Evolutionary conservation across 1,284 basidiomycete genomes (phyloP), one percentile per base, ranked within the genome.

Genomic region (Marasmius sp.): DNA sequence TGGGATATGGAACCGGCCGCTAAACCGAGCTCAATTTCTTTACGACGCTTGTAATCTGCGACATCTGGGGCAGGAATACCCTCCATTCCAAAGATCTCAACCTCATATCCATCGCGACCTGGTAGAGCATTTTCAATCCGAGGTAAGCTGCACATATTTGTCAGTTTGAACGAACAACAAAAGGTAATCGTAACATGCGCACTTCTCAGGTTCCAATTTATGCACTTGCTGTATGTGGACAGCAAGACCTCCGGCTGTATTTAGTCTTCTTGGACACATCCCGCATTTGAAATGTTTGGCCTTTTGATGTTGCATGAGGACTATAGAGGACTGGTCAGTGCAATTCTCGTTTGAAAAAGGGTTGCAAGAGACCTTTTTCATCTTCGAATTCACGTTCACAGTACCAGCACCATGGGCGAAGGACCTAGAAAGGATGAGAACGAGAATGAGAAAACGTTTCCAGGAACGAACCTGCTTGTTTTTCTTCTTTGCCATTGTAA

Each of bases 21-120:
- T 22, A 95, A 85, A 45, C 95, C 95, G 10, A 94, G 85, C 72
- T 97, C 95, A 64, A 94, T 91, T 74, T 95, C 95, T 74, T 94
- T 97, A 70, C 91, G 88, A 61, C 93, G 90, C 73, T 94, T 95
- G 85, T 97, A 99, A 75, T 97, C 95, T 34, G 90, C 94, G 36
- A 97, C 85, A 74, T 98, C 97, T 43, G 93, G 92, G 6, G 91
- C 92, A 6, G 96, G 96, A 60, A 98, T 95, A 63, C 97, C 97
- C 73, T 97, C 96, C 97, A 99, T 99, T 33, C 97, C 97, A 71
- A 98, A 99, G 62, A 99, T 99, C 76, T 99, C 97, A 57, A 99
- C 92, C 74, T 98, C 97, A 71, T 98, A 98, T 1, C 96, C 95
- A 77, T 98, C 97, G 47, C 97, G 88, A 9, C 95, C 97, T 2